Evolutionary conservation across 805 yeast species (phyloP).

Genomic region (Teunomyces gatunensis): DNA sequence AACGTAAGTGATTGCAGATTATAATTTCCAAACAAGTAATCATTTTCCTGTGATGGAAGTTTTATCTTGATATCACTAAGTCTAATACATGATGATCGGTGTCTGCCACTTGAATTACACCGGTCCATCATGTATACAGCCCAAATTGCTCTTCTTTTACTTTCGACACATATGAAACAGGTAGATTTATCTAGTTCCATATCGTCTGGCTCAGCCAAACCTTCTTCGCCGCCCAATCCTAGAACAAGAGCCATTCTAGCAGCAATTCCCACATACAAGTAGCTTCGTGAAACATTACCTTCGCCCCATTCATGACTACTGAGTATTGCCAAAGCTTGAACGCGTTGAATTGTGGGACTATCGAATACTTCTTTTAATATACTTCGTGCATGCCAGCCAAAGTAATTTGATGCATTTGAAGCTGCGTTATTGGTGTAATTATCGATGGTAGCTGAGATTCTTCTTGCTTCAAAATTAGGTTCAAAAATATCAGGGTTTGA

Average conservation of each 20-base stretch:
- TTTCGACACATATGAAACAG: slow-evolving; percentile 24
- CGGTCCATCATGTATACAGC: slow-evolving; percentile 42
- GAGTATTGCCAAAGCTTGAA: slow-evolving; percentile 35
- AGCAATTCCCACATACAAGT: slow-evolving; percentile 37
- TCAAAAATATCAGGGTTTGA: slow-evolving; percentile 22
- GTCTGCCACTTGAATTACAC: slow-evolving; percentile 36
- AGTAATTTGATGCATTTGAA: slow-evolving; percentile 34
- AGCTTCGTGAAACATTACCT: slow-evolving; percentile 35
- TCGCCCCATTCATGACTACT: slow-evolving; percentile 44
- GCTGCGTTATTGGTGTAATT: slow-evolving; percentile 13
- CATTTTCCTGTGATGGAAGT: slow-evolving; percentile 32
- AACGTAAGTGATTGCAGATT: slow-evolving; percentile 14
- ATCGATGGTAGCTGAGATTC: neutral
- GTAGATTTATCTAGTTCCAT: slow-evolving; percentile 10
- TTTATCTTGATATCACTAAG: slow-evolving; percentile 29
- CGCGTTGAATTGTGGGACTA: slow-evolving; percentile 35
- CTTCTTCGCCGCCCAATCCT: slow-evolving; percentile 24
- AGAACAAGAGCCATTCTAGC: slow-evolving; percentile 37
- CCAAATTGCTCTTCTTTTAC: slow-evolving; percentile 39
- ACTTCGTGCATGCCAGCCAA: slow-evolving; percentile 38
- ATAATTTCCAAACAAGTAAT: slow-evolving; percentile 25
- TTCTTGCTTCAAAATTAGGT: slow-evolving; percentile 15
- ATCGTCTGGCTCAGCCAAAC: slow-evolving; percentile 6
- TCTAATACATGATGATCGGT: slow-evolving; percentile 29
- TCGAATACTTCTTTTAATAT: slow-evolving; percentile 33